Base-by-base conservation (phyloP, 257 asterid species). In the Lycium ferocissimum region DNA sequence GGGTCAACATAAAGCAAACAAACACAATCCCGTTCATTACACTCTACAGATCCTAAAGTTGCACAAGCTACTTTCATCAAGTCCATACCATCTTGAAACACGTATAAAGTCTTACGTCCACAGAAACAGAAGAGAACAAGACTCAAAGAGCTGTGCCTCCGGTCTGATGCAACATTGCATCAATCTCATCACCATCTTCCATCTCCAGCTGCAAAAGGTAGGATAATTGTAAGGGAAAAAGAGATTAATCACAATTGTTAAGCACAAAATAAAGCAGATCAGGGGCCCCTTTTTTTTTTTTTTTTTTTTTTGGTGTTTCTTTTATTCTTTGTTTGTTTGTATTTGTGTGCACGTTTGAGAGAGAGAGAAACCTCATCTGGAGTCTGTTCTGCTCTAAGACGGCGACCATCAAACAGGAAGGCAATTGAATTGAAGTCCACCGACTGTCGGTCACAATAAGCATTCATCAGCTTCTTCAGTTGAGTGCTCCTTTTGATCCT, bases 401-500 rank as follows among this genome's bases (percentile, higher is more conserved):
- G 93, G 70, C 91, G 90, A 0, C 93, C 98, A 80, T 93, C 95
- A 83, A 91, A 93, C 47, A 92, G 84, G 88, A 94, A 94, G 0
- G 93, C 94, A 57, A 91, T 89, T 2, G 94, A 90, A n/a, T 58
- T 91, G 83, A 90, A 18, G 57, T 92, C 96, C 69, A 91, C 91
- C 0, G 95, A 91, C 47, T 88, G 95, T 2, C 94, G 87, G 56
- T 94, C 94, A 40, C 96, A 94, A 37, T 94, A 93, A 35, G 97
- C 94, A 79, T 85, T 90, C 98, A 94, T 94, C 47, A 94, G 94
- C 80, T 91, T 94, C 91, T 91, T 90, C 81, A 94, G 89, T 38
- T 90, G 96, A 0, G 95, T 93, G 91, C 91, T 90, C 72, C 97
- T 89, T 91, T 93, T 94, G 33, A 92, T 93, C 92, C 95, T 89